Base-by-base conservation (phyloP, 177 flowering plant species). In the Vitis hybrid region DNA sequence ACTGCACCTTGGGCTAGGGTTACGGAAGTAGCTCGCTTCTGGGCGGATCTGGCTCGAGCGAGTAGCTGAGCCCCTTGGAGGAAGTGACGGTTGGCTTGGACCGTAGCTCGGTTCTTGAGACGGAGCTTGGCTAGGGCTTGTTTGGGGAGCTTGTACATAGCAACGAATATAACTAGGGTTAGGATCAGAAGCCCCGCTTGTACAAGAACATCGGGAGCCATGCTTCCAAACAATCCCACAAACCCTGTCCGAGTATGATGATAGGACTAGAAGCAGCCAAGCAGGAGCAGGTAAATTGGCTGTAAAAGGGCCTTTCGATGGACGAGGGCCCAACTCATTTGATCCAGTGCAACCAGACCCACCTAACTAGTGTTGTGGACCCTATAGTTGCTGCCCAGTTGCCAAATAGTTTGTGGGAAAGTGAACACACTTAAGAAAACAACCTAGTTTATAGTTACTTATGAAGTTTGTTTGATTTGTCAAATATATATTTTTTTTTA, bases 51-150 rank as follows among this genome's bases (percentile, higher is more conserved):
- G 68, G 90, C 86, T 14, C 82, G 77, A 67, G 84, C 54, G 17
- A 87, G 82, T 66, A 80, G 82, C 52, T 78, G 79, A 11, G 85
- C 77, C 28, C 80, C 90, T 18, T 63, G 72, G 71, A 76, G 17
- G 74, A 87, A 75, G 82, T 87, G 87, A 61, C 88, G 85, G 60
- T 65, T 73, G 65, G 85, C 47, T 66, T 72, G 73, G 71, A 66
- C 15, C 33, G 74, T 10, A 71, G 81, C 18, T 59, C 82, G 79
- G 80, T 38, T 38, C 31, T 69, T 75, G 72, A 71, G 38, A 0
- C 86, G 83, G 73, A 71, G 78, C 65, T 78, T 81, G 66, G 80
- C 55, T 31, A 75, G 53, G 79, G 71, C 65, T 72, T 64, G 50
- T 57, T 61, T 62, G 19, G 73, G 71, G 15, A 81, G 51, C 24